Conservation (phyloP, 1,284 basidiomycete species). For the Microbotryum silenes-acaulis region DNA sequence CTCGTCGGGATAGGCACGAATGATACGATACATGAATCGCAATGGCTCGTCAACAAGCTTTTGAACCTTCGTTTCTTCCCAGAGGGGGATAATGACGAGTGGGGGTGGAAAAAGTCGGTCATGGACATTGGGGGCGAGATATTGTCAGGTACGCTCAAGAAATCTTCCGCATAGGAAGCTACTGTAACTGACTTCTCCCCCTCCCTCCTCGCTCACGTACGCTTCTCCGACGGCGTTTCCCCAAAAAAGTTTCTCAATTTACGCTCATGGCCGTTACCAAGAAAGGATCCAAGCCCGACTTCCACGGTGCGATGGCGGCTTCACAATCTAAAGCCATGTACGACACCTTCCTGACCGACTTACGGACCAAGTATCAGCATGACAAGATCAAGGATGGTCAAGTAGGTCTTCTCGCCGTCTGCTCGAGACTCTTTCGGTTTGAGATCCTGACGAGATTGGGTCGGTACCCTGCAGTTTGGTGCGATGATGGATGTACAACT, state of each 20-base stretch:
- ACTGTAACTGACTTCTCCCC: too few species aligned
- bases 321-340: constrained; percentile 19
- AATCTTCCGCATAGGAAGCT: not conserved
- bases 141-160: constrained; percentile 19
- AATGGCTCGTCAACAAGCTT: constrained; percentile 22
- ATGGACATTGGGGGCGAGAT: constrained; percentile 22
- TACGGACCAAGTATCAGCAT: constrained; percentile 21
- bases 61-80: constrained; percentile 25
- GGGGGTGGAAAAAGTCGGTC: constrained; percentile 29
- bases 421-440: not conserved
- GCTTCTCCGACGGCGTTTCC: not conserved
- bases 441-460: not conserved
- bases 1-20: constrained; percentile 22
- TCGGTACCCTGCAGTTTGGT: constrained; percentile 17
- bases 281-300: constrained; percentile 35
- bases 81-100: constrained; percentile 17
- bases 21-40: constrained; percentile 19
- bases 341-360: constrained; percentile 19
- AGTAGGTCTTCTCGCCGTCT: constrained; percentile 4
- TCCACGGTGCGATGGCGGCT: constrained; percentile 32
- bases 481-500: constrained; percentile 34
- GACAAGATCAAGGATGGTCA: constrained; percentile 29
- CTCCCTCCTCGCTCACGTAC: not conserved
- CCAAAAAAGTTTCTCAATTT: constrained; percentile 30
- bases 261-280: constrained; percentile 28